phyloP scores from a whole-genome alignment of 2,329 filamentous ascomycete genomes.

The Apiospora pterosperma region DNA sequence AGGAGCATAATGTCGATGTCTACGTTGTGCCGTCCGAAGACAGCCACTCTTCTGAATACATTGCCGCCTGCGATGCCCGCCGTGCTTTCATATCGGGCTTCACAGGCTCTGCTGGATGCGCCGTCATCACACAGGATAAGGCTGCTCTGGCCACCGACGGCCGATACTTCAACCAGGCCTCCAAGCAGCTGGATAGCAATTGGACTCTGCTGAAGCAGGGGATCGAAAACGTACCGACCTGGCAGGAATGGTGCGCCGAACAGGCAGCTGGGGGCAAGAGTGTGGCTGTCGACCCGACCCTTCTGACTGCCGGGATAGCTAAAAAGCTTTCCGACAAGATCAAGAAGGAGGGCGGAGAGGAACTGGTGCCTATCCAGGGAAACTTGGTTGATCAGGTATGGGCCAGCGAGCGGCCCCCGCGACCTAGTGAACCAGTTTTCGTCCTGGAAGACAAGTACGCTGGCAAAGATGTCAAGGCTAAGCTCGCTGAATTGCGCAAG shows the following conservation, averaged over 20 bases:
- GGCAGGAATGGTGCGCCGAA: constrained; percentile 93
- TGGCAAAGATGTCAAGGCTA: constrained; percentile 78
- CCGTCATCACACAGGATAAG: constrained; percentile 80
- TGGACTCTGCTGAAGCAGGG: constrained; percentile 93
- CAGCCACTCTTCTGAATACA: constrained; percentile 96
- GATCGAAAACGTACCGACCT: constrained; percentile 88
- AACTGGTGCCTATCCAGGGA: constrained; percentile 69
- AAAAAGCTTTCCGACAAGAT: constrained; percentile 81
- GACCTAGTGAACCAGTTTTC: constrained; percentile 72
- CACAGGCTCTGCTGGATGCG: constrained; percentile 90
- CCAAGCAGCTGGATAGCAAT: constrained; percentile 84
- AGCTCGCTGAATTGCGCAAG: constrained; percentile 83
- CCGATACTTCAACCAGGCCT: constrained; percentile 95
- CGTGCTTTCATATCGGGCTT: constrained; percentile 93
- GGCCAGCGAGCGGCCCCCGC: constrained; percentile 68
- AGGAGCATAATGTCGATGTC: constrained; percentile 78
- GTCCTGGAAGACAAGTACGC: constrained; percentile 70
- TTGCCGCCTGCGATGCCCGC: constrained; percentile 89
- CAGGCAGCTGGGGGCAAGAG: constrained; percentile 82
- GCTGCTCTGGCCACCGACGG: constrained; percentile 92
- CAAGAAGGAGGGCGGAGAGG: constrained; percentile 77
- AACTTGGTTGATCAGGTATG: constrained; percentile 94
- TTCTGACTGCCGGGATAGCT: constrained; percentile 65
- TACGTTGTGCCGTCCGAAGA: constrained; percentile 98
- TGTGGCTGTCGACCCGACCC: constrained; percentile 86